A percentile compares a stretch with the other conserved stretches of the same genome.
These are phyloP conservation scores for Diddensiella transvaalensis DNA, from an alignment of 805 yeast species.

Conservation along the genomic window DNA sequence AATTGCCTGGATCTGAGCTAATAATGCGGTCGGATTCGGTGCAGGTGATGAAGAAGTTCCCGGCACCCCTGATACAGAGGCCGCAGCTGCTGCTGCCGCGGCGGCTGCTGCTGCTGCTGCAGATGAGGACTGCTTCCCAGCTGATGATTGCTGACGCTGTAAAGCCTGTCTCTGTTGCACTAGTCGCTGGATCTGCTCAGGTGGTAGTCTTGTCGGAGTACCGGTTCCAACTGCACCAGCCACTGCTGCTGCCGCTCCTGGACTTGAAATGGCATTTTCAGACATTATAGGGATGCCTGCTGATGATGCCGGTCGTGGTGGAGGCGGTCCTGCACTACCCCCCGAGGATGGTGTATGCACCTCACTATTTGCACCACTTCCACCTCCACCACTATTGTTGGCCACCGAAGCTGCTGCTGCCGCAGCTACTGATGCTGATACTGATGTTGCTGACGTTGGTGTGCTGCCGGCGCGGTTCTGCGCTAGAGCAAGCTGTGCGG, in stretches of 20 bases:
- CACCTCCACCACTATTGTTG: constrained; percentile 24
- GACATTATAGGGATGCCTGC: neutral
- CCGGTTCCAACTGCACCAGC: neutral
- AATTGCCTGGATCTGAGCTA: constrained; percentile 2
- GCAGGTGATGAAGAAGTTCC: neutral
- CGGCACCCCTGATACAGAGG: constrained; percentile 6
- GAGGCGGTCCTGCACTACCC: constrained; percentile 24
- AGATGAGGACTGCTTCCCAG: too few relatives aligned
- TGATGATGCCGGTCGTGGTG: constrained; percentile 28
- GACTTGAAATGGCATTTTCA: neutral
- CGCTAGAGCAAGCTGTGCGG: constrained; percentile 13
- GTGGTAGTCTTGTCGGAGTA: neutral
- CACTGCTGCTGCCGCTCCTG: constrained; percentile 3
- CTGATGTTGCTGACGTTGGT: constrained; percentile 7
- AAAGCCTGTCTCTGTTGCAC: constrained; percentile 1
- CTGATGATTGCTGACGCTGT: neutral
- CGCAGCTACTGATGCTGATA: constrained; percentile 12
- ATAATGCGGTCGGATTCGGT: neutral
- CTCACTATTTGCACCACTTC: constrained; percentile 20
- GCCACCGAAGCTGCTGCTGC: constrained; percentile 17
- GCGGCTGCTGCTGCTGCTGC: neutral
- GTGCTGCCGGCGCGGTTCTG: constrained; percentile 7
- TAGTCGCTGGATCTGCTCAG: neutral
- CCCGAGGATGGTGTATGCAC: constrained; percentile 1
- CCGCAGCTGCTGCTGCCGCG: constrained; percentile 8